Percentiles rank a stretch among this genome's conserved stretches.
Conservation (phyloP, 805 yeast species). For the Deakozyma indianensis region DNA sequence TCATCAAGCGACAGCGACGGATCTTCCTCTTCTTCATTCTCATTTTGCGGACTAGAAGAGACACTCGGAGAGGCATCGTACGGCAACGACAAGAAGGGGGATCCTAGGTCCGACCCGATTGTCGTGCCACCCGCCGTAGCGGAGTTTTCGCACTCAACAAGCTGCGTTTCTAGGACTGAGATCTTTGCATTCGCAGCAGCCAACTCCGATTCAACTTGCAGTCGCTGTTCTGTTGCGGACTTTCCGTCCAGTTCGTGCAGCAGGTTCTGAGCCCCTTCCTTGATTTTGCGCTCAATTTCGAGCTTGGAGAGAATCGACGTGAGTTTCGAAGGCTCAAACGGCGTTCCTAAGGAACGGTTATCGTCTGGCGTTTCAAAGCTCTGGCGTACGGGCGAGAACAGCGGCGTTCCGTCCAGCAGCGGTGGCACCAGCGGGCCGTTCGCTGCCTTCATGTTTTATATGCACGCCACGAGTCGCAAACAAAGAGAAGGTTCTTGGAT, state of each 20-base stretch:
- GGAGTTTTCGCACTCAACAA: slow-evolving; percentile 6
- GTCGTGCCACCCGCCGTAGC: slow-evolving; percentile 6
- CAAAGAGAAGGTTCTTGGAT: no score
- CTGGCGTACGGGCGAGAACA: neutral
- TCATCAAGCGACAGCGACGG: neutral
- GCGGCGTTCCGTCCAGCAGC: neutral
- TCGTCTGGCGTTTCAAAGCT: neutral
- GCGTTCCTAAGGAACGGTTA: neutral
- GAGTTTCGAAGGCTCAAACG: slow-evolving; percentile 1
- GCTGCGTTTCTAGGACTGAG: slow-evolving; percentile 11
- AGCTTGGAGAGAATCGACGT: slow-evolving; percentile 16
- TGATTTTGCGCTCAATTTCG: slow-evolving; percentile 22
- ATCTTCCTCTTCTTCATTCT: neutral
- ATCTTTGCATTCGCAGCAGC: slow-evolving; percentile 18
- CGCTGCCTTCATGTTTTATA: neutral
- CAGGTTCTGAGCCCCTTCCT: slow-evolving; percentile 24
- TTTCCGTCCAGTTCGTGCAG: slow-evolving; percentile 17
- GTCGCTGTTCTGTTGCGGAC: slow-evolving; percentile 2
- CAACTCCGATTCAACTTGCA: slow-evolving; percentile 15
- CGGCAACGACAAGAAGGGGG: slow-evolving; percentile 1
- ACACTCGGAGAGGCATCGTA: neutral
- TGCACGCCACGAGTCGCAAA: no score
- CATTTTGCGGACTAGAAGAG: neutral
- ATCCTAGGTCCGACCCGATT: slow-evolving; percentile 6
- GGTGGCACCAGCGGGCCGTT: neutral